phyloP scores from a whole-genome alignment of 768 basidiomycete genomes.

The Pulveroboletus sp. region DNA sequence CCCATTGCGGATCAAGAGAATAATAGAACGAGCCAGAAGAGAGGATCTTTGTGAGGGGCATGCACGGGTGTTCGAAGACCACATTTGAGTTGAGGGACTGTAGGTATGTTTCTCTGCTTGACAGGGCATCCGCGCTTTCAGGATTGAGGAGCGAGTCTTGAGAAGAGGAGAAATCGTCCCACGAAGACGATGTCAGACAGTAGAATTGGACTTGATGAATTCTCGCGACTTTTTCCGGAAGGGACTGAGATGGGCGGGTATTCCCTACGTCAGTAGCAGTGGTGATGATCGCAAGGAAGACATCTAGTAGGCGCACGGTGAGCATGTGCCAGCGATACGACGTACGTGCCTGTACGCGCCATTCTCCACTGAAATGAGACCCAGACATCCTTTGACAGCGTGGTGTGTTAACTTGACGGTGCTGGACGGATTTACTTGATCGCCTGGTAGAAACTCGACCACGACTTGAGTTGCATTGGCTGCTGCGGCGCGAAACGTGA shows the following conservation, averaged over 20 bases:
- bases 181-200: slow-evolving; percentile 77
- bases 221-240: slow-evolving; percentile 67
- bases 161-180: slow-evolving; percentile 69
- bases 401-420: slow-evolving; percentile 68
- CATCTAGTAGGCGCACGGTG: slow-evolving; percentile 49
- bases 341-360: slow-evolving; percentile 40
- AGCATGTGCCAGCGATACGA: slow-evolving; percentile 3
- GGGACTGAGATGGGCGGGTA: slow-evolving; percentile 55
- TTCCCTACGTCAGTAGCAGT: slow-evolving; percentile 75
- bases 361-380: slow-evolving; percentile 71
- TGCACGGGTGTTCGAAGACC: slow-evolving; percentile 88
- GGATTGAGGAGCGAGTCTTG: slow-evolving; percentile 55
- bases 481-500: slow-evolving; percentile 69
- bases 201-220: slow-evolving; percentile 91
- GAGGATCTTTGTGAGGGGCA: slow-evolving; percentile 85
- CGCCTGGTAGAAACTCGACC: slow-evolving; percentile 79
- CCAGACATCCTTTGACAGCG: slow-evolving; percentile 79
- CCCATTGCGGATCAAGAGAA: slow-evolving; percentile 80
- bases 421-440: slow-evolving; percentile 65
- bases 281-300: slow-evolving; percentile 83
- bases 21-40: slow-evolving; percentile 94
- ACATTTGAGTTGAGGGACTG: slow-evolving; percentile 40
- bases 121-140: slow-evolving; percentile 48
- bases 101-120: slow-evolving; percentile 44
- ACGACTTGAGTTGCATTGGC: slow-evolving; percentile 60